A percentile compares a stretch with the other conserved stretches of the same genome.
These are phyloP conservation scores for Populus hybrid DNA, from an alignment of 441 rosid species.

Conservation along the genomic window DNA sequence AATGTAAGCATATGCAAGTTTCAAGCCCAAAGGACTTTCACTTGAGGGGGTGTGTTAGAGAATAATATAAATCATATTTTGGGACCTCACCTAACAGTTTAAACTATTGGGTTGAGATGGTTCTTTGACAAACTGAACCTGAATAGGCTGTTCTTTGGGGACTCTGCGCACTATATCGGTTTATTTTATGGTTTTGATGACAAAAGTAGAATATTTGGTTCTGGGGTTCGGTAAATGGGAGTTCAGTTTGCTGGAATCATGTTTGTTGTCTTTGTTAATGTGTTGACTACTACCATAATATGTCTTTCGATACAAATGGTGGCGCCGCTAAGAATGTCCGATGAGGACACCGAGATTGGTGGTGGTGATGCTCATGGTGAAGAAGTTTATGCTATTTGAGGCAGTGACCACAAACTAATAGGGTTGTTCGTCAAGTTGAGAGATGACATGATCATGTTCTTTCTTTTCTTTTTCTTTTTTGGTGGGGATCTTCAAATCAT, in stretches of 20 bases:
- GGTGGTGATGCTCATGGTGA: constrained; percentile 51
- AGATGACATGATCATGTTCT: background rate
- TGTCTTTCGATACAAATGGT: constrained; percentile 26
- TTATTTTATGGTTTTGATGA: constrained; percentile 33
- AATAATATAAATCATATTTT: no score
- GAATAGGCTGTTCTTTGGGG: constrained; percentile 21
- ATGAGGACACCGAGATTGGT: constrained; percentile 44
- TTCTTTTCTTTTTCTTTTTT: no score
- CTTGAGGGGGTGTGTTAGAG: no score
- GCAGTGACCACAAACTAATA: background rate
- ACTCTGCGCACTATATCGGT: constrained; percentile 23
- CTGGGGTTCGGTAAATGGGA: constrained; percentile 36
- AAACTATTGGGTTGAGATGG: no score
- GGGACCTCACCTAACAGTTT: no score
- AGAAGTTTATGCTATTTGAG: constrained; percentile 44
- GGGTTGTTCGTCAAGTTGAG: background rate
- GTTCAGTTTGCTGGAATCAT: constrained; percentile 40
- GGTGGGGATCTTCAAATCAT: background rate
- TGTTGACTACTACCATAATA: constrained; percentile 35
- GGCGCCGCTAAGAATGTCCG: constrained; percentile 46
- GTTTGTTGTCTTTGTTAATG: constrained; percentile 26
- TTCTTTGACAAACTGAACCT: constrained; percentile 30
- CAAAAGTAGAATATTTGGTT: background rate
- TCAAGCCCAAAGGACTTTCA: no score
- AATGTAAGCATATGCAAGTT: no score